phyloP scores from a whole-genome alignment of 2,329 filamentous ascomycete species.

The Blumeria graminis region DNA sequence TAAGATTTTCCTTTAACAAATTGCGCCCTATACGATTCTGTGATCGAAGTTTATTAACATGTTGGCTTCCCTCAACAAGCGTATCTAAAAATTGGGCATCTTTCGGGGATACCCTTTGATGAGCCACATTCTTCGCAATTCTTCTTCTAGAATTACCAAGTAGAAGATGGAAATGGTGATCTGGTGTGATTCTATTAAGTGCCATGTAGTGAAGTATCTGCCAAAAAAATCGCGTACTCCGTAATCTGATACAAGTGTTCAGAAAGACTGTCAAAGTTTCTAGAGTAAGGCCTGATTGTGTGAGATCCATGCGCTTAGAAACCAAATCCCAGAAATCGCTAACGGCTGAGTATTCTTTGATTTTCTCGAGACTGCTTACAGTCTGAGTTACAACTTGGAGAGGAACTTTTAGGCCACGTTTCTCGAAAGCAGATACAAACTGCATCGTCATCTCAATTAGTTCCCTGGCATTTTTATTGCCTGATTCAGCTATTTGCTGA shows the following conservation, averaged over 20 bases:
- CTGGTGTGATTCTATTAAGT: conserved; percentile 9
- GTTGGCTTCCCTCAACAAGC: background rate
- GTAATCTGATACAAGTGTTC: conserved; percentile 9
- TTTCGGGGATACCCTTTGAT: background rate
- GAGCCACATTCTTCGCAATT: background rate
- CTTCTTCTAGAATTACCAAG: conserved; percentile 7
- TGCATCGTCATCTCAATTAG: conserved; percentile 3
- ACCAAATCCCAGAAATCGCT: conserved; percentile 12
- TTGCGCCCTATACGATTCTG: background rate
- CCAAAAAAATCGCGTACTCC: conserved; percentile 8
- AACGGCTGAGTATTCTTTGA: conserved; percentile 6
- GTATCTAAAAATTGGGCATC: background rate
- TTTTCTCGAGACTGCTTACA: conserved; percentile 9
- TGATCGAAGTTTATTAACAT: background rate
- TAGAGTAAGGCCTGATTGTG: conserved; percentile 6
- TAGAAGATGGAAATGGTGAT: conserved; percentile 6
- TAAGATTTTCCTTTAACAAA: background rate
- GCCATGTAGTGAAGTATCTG: conserved; percentile 10
- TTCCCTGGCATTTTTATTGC: conserved; percentile 1
- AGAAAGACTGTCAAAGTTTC: conserved; percentile 11
- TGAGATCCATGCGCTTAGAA: conserved; percentile 5
- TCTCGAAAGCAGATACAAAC: conserved; percentile 7
- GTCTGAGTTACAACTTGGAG: conserved; percentile 10
- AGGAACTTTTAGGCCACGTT: conserved; percentile 8
- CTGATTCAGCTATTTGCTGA: conserved; percentile 2